These are phyloP conservation scores for Fulvia fulva DNA, from an alignment of 2,329 filamentous ascomycete species.

Conservation along the genomic window DNA sequence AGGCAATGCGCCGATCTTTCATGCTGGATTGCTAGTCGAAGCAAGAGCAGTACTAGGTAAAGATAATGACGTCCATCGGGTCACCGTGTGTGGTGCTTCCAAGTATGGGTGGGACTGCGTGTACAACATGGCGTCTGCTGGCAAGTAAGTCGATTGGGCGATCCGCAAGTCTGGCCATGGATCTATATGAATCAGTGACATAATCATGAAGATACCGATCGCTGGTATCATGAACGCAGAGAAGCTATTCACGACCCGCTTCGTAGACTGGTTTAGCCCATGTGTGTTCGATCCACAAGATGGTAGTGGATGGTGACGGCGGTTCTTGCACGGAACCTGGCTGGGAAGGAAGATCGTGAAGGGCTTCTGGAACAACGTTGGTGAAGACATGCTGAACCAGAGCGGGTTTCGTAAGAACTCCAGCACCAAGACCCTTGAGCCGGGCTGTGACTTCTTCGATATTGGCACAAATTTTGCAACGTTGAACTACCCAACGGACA, in stretches of 20 bases:
- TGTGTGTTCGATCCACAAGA: conserved; percentile 7
- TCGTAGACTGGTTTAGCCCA: conserved; percentile 12
- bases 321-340: conserved; percentile 11
- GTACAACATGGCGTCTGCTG: conserved; percentile 10
- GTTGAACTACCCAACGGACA: conserved; percentile 10
- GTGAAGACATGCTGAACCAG: conserved; percentile 5
- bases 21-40: conserved; percentile 3
- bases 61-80: conserved; percentile 2
- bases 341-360: conserved; percentile 9
- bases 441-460: conserved; percentile 12
- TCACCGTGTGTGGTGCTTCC: conserved; percentile 12
- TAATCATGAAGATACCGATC: conserved; percentile 2
- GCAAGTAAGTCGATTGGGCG: conserved; percentile 15
- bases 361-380: conserved; percentile 8
- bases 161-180: conserved; percentile 13
- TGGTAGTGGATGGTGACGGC: conserved; percentile 14
- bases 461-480: conserved; percentile 9
- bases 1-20: conserved; percentile 7
- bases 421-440: conserved; percentile 4
- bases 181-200: conserved; percentile 9
- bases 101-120: conserved; percentile 14
- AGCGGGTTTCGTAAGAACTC: conserved; percentile 7
- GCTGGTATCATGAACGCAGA: conserved; percentile 10
- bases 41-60: conserved; percentile 2
- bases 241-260: conserved; percentile 10